Evolutionary conservation across 1,284 basidiomycete species (phyloP), one percentile per base, ranked within the genome.

Genomic region (Tausonia pullulans): DNA sequence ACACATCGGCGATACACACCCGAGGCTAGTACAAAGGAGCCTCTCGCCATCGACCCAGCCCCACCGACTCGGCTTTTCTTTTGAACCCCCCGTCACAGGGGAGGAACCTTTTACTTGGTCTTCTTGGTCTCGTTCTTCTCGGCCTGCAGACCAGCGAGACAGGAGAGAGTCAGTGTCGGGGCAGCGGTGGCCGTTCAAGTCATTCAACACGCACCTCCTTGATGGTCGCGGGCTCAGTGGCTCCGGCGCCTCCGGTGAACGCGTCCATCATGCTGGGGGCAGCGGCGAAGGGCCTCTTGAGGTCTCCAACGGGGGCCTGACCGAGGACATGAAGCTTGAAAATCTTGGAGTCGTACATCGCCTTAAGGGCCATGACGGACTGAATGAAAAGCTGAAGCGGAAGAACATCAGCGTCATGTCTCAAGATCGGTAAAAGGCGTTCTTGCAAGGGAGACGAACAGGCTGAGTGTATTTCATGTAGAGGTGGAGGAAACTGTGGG

Each of bases 301-400:
- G 81, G 70, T 94, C 90, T 51, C 91, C 94, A 50, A 86, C 86
- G 1, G 92, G 85, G 44, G 82, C 78, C 74, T 86, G 82, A 60
- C 87, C 87, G 48, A 89, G 77, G 66, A 95, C 63, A 78, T 93
- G 84, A 67, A 95, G 85, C 58, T 84, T 80, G 69, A 92, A 83
- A 14, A 83, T 81, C 75, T 91, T 92, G 67, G 88, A 85, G 72
- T 95, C 92, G 75, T 87, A 89, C 55, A 92, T 76, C 58, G 81
- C 82, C 80, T 96, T 95, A 72, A 95, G 68, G 27, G 87, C 89
- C 89, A 94, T 93, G 70, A 95, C 81, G 45, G 83, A 82, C 75
- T 95, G 91, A 68, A 95, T 87, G 79, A 95, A 94, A 68, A 94
- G 82, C 9, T 91, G 92, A 73, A 93, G 91, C 10, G 90, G 92